Evolutionary conservation across 1,284 basidiomycete genomes (phyloP).

Genomic region (Papiliotrema fonsecae): DNA sequence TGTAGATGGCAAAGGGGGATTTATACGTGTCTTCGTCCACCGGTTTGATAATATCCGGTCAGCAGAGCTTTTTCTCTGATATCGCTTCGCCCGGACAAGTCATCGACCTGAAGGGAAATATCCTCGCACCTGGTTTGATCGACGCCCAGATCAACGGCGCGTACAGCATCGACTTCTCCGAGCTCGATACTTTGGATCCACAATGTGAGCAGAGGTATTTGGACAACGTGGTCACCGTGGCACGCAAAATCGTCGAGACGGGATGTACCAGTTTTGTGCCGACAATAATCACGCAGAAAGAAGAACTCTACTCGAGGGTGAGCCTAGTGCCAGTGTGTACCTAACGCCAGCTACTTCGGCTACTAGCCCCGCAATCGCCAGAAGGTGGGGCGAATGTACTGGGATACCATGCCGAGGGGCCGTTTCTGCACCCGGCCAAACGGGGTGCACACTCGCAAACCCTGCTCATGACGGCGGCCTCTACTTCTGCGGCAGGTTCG

Average conservation of each 20-base stretch:
- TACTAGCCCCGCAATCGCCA: slow-evolving; percentile 42
- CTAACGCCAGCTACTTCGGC: slow-evolving; percentile 50
- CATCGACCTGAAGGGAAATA: slow-evolving; percentile 55
- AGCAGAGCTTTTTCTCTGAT: slow-evolving; percentile 25
- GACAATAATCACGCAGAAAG: slow-evolving; percentile 58
- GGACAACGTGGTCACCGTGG: slow-evolving; percentile 64
- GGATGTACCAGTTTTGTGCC: slow-evolving; percentile 74
- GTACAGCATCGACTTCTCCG: slow-evolving; percentile 83
- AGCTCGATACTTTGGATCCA: slow-evolving; percentile 54
- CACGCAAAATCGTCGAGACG: slow-evolving; percentile 73
- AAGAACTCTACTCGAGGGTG: slow-evolving; percentile 50
- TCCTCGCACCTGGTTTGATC: slow-evolving; percentile 72
- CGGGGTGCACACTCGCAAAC: slow-evolving; percentile 73
- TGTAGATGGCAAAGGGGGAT: slow-evolving; percentile 25
- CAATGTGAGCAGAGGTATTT: slow-evolving; percentile 63
- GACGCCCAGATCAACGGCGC: slow-evolving; percentile 72
- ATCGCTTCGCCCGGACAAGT: slow-evolving; percentile 12
- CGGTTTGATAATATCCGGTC: slow-evolving; percentile 33
- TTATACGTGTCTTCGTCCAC: slow-evolving; percentile 27
- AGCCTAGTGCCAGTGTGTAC: slow-evolving; percentile 31
- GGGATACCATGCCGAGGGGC: slow-evolving; percentile 86
- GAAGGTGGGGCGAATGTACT: slow-evolving; percentile 57
- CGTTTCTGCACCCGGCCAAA: slow-evolving; percentile 65
- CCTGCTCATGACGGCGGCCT: slow-evolving; percentile 59
- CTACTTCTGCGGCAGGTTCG: slow-evolving; percentile 10